Evolutionary conservation across 208 protist genomes (phyloP), one percentile per base, ranked within the genome.

Genomic region (Wallacemonas collosoma): DNA sequence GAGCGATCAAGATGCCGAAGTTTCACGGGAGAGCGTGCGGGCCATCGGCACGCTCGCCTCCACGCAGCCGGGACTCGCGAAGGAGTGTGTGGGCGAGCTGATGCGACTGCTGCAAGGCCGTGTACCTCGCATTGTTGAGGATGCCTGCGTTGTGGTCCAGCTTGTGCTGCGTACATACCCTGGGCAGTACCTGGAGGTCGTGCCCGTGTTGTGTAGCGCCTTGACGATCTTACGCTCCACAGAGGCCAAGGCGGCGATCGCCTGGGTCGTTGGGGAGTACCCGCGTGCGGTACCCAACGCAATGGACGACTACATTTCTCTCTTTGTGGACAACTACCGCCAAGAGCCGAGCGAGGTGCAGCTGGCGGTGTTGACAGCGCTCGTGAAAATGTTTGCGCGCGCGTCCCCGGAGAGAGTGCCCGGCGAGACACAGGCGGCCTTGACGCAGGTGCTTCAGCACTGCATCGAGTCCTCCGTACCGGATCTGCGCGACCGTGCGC

Each of bases 221-320:
- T 81, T 99, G 4, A 96, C 98, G 54, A 88, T 94, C n/a, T 83
- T 99, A 6, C 93, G 98, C 73, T 90, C 98, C 65, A 91, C 96
- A n/a, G 97, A 99, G 75, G 96, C 98, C 2, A 98, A 98, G 73
- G 91, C 89, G 14, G 74, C 97, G 2, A 98, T 99, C 85, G 98
- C 98, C 56, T 99, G 98, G 98, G 99, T 99, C 72, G 91, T 99
- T 51, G 98, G 98, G 45, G 98, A 99, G 77, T 99, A 99, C 75
- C 88, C 95, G 1, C 87, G 96, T 45, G 82, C 82, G 47, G 98
- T 99, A 58, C 95, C 98, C 44, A 98, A 99, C 73, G 91, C 97
- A 5, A 86, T 97, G 56, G 39, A 47, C 6, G 92, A 98, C 64
- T 82, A 99, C 53, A 83, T 99, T 26, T 81, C 95, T n/a, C 51